Evolutionary conservation across 352 stramenopile species (phyloP).

Genomic region (Phytopythium chamaehyphon): DNA sequence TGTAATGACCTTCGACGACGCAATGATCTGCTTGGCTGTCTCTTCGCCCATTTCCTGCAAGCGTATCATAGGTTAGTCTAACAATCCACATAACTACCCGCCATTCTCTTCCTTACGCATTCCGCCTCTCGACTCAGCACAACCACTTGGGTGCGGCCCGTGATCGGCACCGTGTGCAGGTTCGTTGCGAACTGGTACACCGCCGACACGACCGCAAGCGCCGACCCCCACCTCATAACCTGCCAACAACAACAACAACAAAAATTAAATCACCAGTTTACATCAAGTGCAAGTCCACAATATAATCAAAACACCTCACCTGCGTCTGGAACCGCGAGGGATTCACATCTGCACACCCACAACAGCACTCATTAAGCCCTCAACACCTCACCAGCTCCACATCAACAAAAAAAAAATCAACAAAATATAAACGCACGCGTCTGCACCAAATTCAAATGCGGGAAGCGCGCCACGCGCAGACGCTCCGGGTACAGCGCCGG

Average conservation of each 20-base stretch:
- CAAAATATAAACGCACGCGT: constrained; percentile 30
- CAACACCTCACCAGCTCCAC: neutral
- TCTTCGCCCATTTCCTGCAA: constrained; percentile 56
- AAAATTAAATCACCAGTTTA: neutral
- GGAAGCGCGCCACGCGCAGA: constrained; percentile 26
- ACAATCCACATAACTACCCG: neutral
- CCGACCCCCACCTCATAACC: constrained; percentile 36
- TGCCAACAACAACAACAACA: constrained; percentile 6
- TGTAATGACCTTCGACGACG: constrained; percentile 30
- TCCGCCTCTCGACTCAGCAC: constrained; percentile 56
- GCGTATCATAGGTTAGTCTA: neutral
- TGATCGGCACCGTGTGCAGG: constrained; percentile 64
- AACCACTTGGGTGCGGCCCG: constrained; percentile 59
- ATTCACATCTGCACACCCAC: constrained; percentile 26
- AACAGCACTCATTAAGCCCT: neutral
- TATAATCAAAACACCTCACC: constrained; percentile 4
- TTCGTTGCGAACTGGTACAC: constrained; percentile 70
- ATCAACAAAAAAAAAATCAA: too few relatives aligned
- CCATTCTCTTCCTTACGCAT: constrained; percentile 28
- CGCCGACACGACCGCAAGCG: constrained; percentile 36
- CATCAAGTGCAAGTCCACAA: neutral
- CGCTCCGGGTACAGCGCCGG: constrained; percentile 24
- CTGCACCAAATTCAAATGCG: constrained; percentile 40
- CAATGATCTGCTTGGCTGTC: constrained; percentile 35
- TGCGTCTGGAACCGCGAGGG: constrained; percentile 41